Conservation (phyloP, 192 early-diverging fungal species). For the Coemansia sp. region DNA sequence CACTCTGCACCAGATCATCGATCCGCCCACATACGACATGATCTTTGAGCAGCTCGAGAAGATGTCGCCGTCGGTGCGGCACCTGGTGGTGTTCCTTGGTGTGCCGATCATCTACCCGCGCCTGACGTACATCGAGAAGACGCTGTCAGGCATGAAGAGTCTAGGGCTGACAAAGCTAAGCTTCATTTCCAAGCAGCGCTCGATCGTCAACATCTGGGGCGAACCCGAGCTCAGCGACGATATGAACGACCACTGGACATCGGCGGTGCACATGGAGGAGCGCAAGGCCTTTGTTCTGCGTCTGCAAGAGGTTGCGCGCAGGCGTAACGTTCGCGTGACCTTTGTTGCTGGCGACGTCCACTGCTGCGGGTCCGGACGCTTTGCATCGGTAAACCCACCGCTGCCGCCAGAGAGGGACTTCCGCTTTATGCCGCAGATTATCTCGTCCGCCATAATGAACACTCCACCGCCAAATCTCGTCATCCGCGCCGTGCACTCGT, state of each 20-base stretch:
- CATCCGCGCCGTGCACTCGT: constrained; percentile 66
- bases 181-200: constrained; percentile 60
- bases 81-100: constrained; percentile 71
- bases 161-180: constrained; percentile 59
- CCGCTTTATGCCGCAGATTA: constrained; percentile 77
- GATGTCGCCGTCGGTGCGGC: constrained; percentile 56
- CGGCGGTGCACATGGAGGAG: constrained; percentile 69
- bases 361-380: constrained; percentile 65
- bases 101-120: constrained; percentile 81
- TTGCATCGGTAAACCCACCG: constrained; percentile 58
- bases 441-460: constrained; percentile 83
- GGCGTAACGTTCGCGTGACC: constrained; percentile 67
- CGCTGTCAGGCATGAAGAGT: constrained; percentile 62
- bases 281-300: constrained; percentile 65
- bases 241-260: constrained; percentile 81
- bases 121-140: constrained; percentile 67
- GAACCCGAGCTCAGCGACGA: constrained; percentile 87
- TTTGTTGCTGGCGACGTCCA: constrained; percentile 84
- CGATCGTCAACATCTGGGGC: constrained; percentile 67
- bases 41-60: constrained; percentile 60
- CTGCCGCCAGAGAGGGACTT: constrained; percentile 63
- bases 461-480: constrained; percentile 74
- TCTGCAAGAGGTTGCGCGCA: constrained; percentile 68
- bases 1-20: constrained; percentile 62
- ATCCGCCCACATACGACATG: constrained; percentile 61